phyloP scores from a whole-genome alignment of 371 early-diverging fungal species.

The Circinella umbellata region DNA sequence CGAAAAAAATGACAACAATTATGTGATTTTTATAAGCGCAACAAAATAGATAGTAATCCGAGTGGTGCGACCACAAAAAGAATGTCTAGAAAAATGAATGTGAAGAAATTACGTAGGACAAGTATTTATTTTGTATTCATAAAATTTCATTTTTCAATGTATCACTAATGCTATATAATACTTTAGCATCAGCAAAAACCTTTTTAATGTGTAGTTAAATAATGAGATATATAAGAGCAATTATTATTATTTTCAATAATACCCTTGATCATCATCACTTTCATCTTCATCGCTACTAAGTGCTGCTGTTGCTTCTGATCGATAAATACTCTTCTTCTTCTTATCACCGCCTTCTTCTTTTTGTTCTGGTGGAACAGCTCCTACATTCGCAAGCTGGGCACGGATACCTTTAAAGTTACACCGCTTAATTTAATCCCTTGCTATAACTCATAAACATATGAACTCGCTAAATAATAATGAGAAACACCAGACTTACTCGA shows the following conservation, averaged over 20 bases:
- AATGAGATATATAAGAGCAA: too few species aligned
- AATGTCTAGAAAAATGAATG: too few species aligned
- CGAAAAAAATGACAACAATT: too few species aligned
- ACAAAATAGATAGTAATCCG: too few species aligned
- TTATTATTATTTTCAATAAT: conserved; percentile 29
- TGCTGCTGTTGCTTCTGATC: conserved; percentile 58
- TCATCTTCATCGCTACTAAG: conserved; percentile 66
- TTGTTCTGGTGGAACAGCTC: conserved; percentile 51
- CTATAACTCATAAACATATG: neutral
- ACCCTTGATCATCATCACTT: conserved; percentile 53
- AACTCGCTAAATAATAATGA: neutral
- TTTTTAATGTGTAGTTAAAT: too few species aligned
- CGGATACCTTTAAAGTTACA: conserved; percentile 33
- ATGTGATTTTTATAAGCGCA: too few species aligned
- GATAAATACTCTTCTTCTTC: conserved; percentile 41
- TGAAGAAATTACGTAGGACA: too few species aligned
- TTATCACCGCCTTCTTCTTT: conserved; percentile 24
- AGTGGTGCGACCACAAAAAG: too few species aligned
- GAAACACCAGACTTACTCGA: conserved; percentile 49
- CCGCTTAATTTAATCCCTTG: neutral
- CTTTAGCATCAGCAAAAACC: too few species aligned
- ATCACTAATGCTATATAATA: too few species aligned
- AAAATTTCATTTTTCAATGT: too few species aligned
- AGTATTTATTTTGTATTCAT: too few species aligned
- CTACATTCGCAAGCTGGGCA: conserved; percentile 39